Percentiles rank a stretch among this genome's conserved stretches.
phyloP scores from a whole-genome alignment of 1,139 yeast species.

The Suhomyces atakaporum region DNA sequence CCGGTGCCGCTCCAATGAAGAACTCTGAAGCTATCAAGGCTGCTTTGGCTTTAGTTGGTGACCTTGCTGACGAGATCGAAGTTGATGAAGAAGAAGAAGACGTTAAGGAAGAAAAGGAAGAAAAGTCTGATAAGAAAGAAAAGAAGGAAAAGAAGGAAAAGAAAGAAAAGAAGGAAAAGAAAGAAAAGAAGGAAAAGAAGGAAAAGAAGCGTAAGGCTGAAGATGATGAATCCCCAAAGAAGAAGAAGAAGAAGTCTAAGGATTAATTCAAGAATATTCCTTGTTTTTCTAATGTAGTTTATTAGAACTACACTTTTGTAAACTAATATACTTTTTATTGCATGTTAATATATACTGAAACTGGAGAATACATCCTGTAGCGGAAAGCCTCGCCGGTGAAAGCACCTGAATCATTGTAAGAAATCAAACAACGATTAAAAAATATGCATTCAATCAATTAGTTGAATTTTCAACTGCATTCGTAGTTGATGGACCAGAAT shows the following conservation, averaged over 20 bases:
- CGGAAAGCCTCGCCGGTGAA: not conserved
- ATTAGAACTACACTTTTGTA: constrained; percentile 15
- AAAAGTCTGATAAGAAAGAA: constrained; percentile 39
- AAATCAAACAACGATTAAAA: not conserved
- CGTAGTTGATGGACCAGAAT: too few species aligned
- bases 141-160: constrained; percentile 58
- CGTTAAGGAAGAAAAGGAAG: constrained; percentile 32
- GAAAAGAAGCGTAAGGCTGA: constrained; percentile 58
- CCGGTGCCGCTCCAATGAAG: constrained; percentile 96
- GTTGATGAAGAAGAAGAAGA: constrained; percentile 33
- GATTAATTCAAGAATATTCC: constrained; percentile 13
- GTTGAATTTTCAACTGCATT: not conserved
- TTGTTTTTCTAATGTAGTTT: constrained; percentile 2
- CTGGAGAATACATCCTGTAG: constrained; percentile 3
- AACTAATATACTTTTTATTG: constrained; percentile 19
- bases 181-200: constrained; percentile 56
- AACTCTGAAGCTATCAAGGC: constrained; percentile 91
- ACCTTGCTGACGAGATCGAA: constrained; percentile 29
- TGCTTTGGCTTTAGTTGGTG: constrained; percentile 73
- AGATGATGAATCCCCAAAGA: constrained; percentile 36
- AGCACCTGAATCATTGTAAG: not conserved
- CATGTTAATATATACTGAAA: constrained; percentile 19
- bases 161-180: constrained; percentile 53
- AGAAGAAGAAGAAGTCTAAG: constrained; percentile 25
- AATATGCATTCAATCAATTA: too few species aligned